phyloP scores from a whole-genome alignment of 1,284 basidiomycete genomes.

The Tilletia caries region DNA sequence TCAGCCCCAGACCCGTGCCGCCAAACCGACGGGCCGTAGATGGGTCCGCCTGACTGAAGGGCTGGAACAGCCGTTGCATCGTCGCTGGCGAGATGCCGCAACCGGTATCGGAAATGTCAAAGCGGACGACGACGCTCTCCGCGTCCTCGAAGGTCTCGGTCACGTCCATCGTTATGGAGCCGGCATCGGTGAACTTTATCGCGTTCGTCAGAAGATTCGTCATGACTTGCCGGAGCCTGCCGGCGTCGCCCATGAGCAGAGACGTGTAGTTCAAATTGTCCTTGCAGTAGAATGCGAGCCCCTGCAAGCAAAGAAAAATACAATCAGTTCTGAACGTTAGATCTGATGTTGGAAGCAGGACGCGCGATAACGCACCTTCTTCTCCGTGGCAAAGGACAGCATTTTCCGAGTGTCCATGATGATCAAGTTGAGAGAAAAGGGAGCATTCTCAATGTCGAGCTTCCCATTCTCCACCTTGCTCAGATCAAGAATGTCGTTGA shows the following conservation, averaged over 20 bases:
- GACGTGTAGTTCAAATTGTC: constrained; percentile 38
- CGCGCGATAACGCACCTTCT: constrained; percentile 28
- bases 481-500: constrained; percentile 58
- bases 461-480: constrained; percentile 56
- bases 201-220: constrained; percentile 55
- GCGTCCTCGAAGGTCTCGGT: constrained; percentile 43
- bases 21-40: constrained; percentile 46
- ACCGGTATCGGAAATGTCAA: constrained; percentile 53
- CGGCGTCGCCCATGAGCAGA: constrained; percentile 43
- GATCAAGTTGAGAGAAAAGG: constrained; percentile 54
- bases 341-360: neutral
- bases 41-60: constrained; percentile 50
- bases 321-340: neutral
- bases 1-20: constrained; percentile 47
- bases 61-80: constrained; percentile 52
- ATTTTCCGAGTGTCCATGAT: constrained; percentile 51
- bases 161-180: constrained; percentile 48
- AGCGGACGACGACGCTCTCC: constrained; percentile 38
- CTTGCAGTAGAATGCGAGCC: constrained; percentile 49
- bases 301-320: neutral
- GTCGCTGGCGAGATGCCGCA: constrained; percentile 49
- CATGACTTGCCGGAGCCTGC: constrained; percentile 48
- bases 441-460: constrained; percentile 55
- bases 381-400: constrained; percentile 50
- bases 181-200: constrained; percentile 53